A percentile compares a stretch with the other conserved stretches of the same genome.
Evolutionary conservation across 2,329 filamentous ascomycete genomes (phyloP).

Genomic region (Xylariaceae sp.): DNA sequence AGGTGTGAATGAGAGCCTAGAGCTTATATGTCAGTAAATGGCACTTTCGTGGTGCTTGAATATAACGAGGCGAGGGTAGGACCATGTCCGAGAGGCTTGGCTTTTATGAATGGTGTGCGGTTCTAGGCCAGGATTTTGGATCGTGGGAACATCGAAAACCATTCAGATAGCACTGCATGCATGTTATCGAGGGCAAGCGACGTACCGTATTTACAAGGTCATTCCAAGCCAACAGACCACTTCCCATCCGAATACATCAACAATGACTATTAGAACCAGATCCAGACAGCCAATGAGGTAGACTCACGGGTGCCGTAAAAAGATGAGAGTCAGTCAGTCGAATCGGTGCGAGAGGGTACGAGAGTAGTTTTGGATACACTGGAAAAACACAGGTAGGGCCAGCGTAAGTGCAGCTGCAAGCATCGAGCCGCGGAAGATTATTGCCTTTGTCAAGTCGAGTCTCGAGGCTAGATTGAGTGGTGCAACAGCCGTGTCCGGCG

Average conservation of each 20-base stretch:
- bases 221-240: slow-evolving; percentile 4
- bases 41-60: slow-evolving; percentile 2
- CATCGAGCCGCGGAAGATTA: slow-evolving; percentile 13
- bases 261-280: not conserved
- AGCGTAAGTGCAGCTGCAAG: slow-evolving; percentile 21
- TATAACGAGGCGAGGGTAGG: not conserved
- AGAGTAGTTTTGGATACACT: slow-evolving; percentile 20
- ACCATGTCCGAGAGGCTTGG: not conserved
- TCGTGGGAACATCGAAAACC: not conserved
- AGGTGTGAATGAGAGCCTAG: too few relatives aligned
- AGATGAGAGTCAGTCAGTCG: not conserved
- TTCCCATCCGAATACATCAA: slow-evolving; percentile 3
- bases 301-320: too few relatives aligned
- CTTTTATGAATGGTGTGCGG: too few relatives aligned
- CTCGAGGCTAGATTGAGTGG: not conserved
- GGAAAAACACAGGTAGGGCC: slow-evolving; percentile 12
- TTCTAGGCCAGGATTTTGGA: too few relatives aligned
- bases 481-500: slow-evolving; percentile 22
- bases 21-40: too few relatives aligned
- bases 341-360: slow-evolving; percentile 8
- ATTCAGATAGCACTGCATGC: not conserved
- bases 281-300: not conserved
- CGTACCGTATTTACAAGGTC: slow-evolving; percentile 9
- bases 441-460: slow-evolving; percentile 20
- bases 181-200: not conserved